These are phyloP conservation scores for Mediolabrus comicus DNA, from an alignment of 108 stramenopile genomes.

Conservation along the genomic window DNA sequence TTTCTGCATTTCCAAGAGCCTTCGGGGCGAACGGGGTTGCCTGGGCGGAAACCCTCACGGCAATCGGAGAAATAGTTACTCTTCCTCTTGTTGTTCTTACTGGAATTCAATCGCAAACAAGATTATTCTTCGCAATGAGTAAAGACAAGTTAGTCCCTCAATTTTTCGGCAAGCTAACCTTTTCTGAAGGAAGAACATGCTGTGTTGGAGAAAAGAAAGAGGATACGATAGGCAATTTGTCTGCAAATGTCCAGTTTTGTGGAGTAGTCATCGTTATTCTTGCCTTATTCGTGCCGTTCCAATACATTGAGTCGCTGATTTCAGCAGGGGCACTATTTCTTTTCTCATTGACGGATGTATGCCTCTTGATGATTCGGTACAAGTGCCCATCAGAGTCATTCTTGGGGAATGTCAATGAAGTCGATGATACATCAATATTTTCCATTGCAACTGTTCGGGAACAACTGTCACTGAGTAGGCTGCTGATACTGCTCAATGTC, in stretches of 20 bases:
- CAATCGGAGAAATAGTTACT: constrained; percentile 79
- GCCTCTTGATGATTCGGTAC: constrained; percentile 24
- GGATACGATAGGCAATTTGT: constrained; percentile 74
- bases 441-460: constrained; percentile 17
- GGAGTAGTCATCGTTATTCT: constrained; percentile 66
- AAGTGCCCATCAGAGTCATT: constrained; percentile 29
- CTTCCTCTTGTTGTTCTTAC: constrained; percentile 90
- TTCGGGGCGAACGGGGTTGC: constrained; percentile 61
- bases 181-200: constrained; percentile 1
- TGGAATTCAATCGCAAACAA: constrained; percentile 83
- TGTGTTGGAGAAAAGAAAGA: constrained; percentile 1
- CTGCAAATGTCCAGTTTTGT: constrained; percentile 14
- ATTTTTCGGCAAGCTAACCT: constrained; percentile 56
- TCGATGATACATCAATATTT: constrained; percentile 15
- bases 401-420: constrained; percentile 14
- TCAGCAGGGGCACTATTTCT: constrained; percentile 72
- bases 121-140: constrained; percentile 81
- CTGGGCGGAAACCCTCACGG: constrained; percentile 62
- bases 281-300: constrained; percentile 85
- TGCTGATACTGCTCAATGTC: constrained; percentile 35
- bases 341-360: constrained; percentile 66
- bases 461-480: constrained; percentile 17
- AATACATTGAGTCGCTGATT: constrained; percentile 74
- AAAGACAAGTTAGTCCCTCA: constrained; percentile 80
- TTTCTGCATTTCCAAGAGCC: constrained; percentile 71